Evolutionary conservation across 2,329 filamentous ascomycete genomes (phyloP).

Genomic region (Xenoacremonium recifei): DNA sequence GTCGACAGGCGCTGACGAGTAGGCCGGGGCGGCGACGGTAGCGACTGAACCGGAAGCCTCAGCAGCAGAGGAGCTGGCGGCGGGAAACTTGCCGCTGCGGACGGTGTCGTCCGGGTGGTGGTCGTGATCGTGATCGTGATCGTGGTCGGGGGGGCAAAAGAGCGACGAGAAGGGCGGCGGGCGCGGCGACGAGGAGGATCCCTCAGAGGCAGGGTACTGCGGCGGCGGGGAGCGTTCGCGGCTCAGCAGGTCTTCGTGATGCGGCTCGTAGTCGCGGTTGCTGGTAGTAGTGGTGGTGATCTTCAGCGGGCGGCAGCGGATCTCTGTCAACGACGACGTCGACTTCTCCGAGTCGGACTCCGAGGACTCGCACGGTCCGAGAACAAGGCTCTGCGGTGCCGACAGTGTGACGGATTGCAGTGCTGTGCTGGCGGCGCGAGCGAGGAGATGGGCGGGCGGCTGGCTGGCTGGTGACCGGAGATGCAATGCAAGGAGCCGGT

Average conservation of each 20-base stretch:
- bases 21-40: constrained; percentile 50
- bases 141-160: constrained; percentile 41
- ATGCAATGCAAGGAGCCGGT: constrained; percentile 7
- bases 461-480: constrained; percentile 13
- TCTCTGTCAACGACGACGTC: not conserved
- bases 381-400: constrained; percentile 30
- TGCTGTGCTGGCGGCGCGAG: constrained; percentile 12
- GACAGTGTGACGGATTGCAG: constrained; percentile 38
- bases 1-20: no score
- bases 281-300: constrained; percentile 18
- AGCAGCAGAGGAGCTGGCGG: constrained; percentile 28
- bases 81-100: constrained; percentile 29
- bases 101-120: constrained; percentile 41
- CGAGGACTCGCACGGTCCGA: constrained; percentile 36
- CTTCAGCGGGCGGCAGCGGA: no score
- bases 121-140: no score
- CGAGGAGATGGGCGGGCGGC: not conserved
- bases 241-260: constrained; percentile 22
- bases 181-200: constrained; percentile 47
- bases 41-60: constrained; percentile 34
- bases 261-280: constrained; percentile 21
- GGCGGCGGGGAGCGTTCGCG: constrained; percentile 54
- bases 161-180: constrained; percentile 63
- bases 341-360: constrained; percentile 23
- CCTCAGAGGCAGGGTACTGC: constrained; percentile 57